Evolutionary conservation across 1,284 basidiomycete genomes (phyloP).

Genomic region (Leccinum solheimii): DNA sequence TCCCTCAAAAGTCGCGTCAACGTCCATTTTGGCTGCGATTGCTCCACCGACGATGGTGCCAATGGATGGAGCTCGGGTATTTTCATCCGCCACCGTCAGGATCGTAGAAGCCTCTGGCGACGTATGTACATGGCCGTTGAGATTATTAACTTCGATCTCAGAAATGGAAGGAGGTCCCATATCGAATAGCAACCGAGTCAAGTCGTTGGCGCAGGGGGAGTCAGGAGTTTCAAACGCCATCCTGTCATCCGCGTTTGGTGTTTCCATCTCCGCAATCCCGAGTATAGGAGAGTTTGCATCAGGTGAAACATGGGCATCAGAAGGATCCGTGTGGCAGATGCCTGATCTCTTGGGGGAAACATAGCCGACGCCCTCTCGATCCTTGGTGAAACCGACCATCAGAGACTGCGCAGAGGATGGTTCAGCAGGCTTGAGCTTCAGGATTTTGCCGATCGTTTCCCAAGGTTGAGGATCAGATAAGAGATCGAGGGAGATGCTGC

Average conservation of each 20-base stretch:
- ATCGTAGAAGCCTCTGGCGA: background rate
- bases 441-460: constrained; percentile 32
- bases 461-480: constrained; percentile 33
- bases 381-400: constrained; percentile 23
- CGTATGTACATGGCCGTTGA: background rate
- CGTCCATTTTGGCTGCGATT: constrained; percentile 2
- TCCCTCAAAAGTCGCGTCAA: constrained; percentile 19
- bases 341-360: constrained; percentile 1
- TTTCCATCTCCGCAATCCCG: constrained; percentile 1
- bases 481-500: constrained; percentile 22
- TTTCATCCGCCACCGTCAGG: background rate
- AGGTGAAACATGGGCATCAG: background rate
- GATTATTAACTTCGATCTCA: background rate
- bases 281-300: background rate
- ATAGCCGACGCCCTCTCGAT: constrained; percentile 32
- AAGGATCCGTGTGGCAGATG: background rate
- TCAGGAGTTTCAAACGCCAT: background rate
- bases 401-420: background rate
- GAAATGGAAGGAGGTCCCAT: background rate
- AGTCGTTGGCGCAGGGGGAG: background rate
- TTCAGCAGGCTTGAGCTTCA: constrained; percentile 15
- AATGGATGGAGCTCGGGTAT: background rate
- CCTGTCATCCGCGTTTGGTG: background rate
- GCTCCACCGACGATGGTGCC: background rate
- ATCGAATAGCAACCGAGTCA: background rate